phyloP scores from a whole-genome alignment of 129 eudicot genomes.

The Escallonia herrerae region DNA sequence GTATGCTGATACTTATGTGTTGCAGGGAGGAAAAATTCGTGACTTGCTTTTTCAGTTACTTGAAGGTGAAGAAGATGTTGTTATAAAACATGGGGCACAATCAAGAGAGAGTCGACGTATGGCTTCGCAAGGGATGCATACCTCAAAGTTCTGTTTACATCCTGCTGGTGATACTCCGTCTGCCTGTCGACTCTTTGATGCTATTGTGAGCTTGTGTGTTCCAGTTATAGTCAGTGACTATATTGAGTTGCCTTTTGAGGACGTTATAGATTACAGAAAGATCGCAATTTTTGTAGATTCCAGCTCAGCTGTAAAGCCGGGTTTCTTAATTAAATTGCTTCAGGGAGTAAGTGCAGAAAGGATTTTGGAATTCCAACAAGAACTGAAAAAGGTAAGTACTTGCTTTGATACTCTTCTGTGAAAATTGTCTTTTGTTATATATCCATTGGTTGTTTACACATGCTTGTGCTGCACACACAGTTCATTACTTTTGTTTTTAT shows the following conservation, averaged over 20 bases:
- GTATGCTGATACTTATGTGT: conserved; percentile 1
- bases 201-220: conserved; percentile 92
- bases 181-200: conserved; percentile 96
- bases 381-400: conserved; percentile 62
- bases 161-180: conserved; percentile 99
- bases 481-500: neutral
- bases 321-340: conserved; percentile 56
- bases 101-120: conserved; percentile 92
- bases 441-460: neutral
- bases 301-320: conserved; percentile 63
- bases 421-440: neutral
- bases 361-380: conserved; percentile 67
- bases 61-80: conserved; percentile 67
- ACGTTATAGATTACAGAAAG: conserved; percentile 85
- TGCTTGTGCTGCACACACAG: neutral
- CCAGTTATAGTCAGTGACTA: conserved; percentile 89
- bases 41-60: conserved; percentile 84
- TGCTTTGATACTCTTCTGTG: neutral
- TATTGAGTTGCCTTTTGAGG: conserved; percentile 95
- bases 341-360: conserved; percentile 42
- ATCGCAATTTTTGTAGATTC: conserved; percentile 87
- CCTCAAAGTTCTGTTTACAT: conserved; percentile 89
- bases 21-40: conserved; percentile 93
- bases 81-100: conserved; percentile 89
- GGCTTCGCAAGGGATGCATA: conserved; percentile 96